These are phyloP conservation scores for Tephrocybe sp. DNA, from an alignment of 768 basidiomycete species.

Conservation along the genomic window DNA sequence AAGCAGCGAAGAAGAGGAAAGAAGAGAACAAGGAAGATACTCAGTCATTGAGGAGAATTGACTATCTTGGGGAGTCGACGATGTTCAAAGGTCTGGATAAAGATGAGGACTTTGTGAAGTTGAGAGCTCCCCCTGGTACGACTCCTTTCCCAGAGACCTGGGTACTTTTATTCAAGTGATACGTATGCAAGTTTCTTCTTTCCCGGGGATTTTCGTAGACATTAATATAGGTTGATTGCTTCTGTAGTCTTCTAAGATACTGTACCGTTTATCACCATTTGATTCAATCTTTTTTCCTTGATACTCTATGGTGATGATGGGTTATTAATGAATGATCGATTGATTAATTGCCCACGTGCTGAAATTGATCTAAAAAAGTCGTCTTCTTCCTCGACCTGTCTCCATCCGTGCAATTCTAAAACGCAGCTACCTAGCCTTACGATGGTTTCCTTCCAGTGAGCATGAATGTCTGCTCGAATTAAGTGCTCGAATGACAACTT, in stretches of 20 bases:
- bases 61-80: slow-evolving; percentile 60
- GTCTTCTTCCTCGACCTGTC: not conserved
- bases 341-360: slow-evolving; percentile 8
- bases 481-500: not conserved
- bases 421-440: not conserved
- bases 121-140: slow-evolving; percentile 47
- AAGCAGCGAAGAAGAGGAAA: slow-evolving; percentile 48
- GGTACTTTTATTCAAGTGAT: slow-evolving; percentile 53
- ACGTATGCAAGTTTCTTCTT: no score
- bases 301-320: no score
- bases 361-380: slow-evolving; percentile 9
- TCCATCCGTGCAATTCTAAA: not conserved
- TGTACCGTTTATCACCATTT: no score
- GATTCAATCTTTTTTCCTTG: no score
- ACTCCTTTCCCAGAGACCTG: slow-evolving; percentile 52
- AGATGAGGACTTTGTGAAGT: slow-evolving; percentile 56
- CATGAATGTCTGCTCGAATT: slow-evolving; percentile 4
- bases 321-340: slow-evolving; percentile 1
- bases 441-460: slow-evolving; percentile 80
- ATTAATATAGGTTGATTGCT: no score
- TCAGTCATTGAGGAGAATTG: slow-evolving; percentile 51
- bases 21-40: slow-evolving; percentile 36
- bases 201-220: no score
- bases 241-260: no score
- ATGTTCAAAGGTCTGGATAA: slow-evolving; percentile 63